Percentiles rank a stretch among this genome's conserved stretches.
Evolutionary conservation across 768 basidiomycete species (phyloP).

Genomic region (Epithele typhae): DNA sequence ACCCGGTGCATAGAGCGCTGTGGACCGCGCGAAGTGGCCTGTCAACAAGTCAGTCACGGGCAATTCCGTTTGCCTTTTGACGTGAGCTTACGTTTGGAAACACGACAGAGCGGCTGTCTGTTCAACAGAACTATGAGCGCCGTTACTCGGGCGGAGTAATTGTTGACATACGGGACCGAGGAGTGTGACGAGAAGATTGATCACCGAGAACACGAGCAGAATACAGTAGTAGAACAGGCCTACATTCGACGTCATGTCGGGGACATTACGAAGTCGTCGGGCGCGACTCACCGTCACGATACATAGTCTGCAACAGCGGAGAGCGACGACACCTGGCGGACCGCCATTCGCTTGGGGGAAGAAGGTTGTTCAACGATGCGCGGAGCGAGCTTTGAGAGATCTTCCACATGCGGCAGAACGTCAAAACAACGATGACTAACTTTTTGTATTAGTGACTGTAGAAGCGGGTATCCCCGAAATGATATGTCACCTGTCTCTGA

Average conservation of each 20-base stretch:
- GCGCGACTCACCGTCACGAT: slow-evolving; percentile 6
- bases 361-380: too few species aligned
- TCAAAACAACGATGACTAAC: not conserved
- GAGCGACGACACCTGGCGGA: not conserved
- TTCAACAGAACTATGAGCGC: too few species aligned
- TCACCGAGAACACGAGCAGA: slow-evolving; percentile 1
- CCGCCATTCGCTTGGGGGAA: not conserved
- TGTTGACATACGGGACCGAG: too few species aligned
- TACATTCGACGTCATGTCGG: not conserved
- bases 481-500: not conserved
- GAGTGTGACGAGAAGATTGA: slow-evolving; percentile 5
- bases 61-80: too few species aligned
- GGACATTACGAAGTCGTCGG: not conserved
- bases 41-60: too few species aligned
- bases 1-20: too few species aligned
- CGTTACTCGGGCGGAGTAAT: too few species aligned
- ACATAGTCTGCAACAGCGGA: slow-evolving; percentile 4
- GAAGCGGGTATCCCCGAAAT: not conserved
- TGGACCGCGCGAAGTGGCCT: too few species aligned
- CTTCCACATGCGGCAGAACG: slow-evolving; percentile 2
- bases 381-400: not conserved
- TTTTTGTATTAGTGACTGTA: too few species aligned
- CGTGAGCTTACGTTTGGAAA: too few species aligned
- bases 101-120: too few species aligned
- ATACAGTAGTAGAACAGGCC: slow-evolving; percentile 7